Conservation (phyloP, 306 rosid genomes). For the Citrullus colocynthis region DNA sequence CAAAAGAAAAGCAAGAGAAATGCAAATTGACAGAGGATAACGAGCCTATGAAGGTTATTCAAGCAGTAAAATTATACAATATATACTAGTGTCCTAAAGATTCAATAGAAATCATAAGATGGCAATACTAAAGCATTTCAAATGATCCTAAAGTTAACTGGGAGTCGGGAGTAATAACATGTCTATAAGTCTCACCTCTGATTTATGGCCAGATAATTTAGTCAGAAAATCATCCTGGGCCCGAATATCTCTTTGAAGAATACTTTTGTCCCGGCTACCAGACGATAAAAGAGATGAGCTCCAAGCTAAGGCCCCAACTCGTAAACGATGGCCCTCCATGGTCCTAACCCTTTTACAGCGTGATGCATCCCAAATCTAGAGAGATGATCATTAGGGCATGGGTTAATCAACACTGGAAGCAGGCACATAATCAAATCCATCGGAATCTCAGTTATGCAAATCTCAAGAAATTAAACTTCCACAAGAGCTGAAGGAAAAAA, state of each 20-base stretch:
- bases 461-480: conserved; percentile 3
- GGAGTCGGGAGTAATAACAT: too few species aligned
- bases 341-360: conserved; percentile 45
- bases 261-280: conserved; percentile 80
- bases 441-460: not conserved
- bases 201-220: conserved; percentile 80
- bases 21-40: not conserved
- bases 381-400: conserved; percentile 10
- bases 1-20: not conserved
- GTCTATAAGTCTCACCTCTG: conserved; percentile 48
- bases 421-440: not conserved
- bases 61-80: not conserved
- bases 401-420: conserved; percentile 6
- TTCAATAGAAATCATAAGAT: not conserved
- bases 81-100: not conserved
- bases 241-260: conserved; percentile 83
- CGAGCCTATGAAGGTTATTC: not conserved
- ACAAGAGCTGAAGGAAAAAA: not conserved
- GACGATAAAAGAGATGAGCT: conserved; percentile 72
- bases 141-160: not conserved
- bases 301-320: conserved; percentile 54
- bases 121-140: not conserved
- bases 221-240: conserved; percentile 81
- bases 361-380: conserved; percentile 92
- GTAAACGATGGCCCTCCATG: conserved; percentile 15